Evolutionary conservation across 1,284 basidiomycete genomes (phyloP), one percentile per base, ranked within the genome.

Genomic region (Stereum hirsutum): DNA sequence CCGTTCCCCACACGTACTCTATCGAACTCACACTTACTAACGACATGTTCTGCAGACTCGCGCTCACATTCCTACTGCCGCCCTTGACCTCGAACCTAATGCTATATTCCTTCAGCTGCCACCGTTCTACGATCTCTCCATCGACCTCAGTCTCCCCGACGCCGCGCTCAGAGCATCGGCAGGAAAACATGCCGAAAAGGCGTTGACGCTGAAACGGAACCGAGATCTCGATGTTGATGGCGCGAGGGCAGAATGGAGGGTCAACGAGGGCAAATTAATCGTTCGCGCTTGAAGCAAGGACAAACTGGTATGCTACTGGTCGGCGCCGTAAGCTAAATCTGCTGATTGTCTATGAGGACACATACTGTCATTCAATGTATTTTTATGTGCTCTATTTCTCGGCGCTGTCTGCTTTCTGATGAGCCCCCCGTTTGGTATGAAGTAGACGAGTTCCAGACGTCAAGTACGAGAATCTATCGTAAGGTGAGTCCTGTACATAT

Each of bases 171-270:
- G 11, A 25, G 17, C 15, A 15, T 15, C 34, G 15, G 15, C 45
- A 42, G 34, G 42, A 27, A 41, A 36, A 14, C n/a, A n/a, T n/a
- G 35, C 21, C 10, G 45, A 53, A 32, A 50, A 60, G 25, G 59
- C 63, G 1, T 53, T 80, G 42, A 59, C 54, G 46, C 63, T 83
- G 30, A 81, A 81, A 52, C 66, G 72, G 24, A 66, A 72, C 48
- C 64, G 74, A 12, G 64, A 69, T 23, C 66, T 87, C 23, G 68
- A 80, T 46, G 72, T 84, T 0, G 78, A 81, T 17, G 57, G 50
- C 2, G 81, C 80, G 2, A 63, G 56, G 33, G 81, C 79, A 4
- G 78, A 83, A 55, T 86, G 82, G 82, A 64, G 63, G 21, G 66
- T 81, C 21, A 68, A 58, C 4, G 72, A 79, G 43, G 64, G 63